These are phyloP conservation scores for Talaromyces stipitatus DNA, from an alignment of 495 filamentous ascomycete genomes.

Conservation along the genomic window DNA sequence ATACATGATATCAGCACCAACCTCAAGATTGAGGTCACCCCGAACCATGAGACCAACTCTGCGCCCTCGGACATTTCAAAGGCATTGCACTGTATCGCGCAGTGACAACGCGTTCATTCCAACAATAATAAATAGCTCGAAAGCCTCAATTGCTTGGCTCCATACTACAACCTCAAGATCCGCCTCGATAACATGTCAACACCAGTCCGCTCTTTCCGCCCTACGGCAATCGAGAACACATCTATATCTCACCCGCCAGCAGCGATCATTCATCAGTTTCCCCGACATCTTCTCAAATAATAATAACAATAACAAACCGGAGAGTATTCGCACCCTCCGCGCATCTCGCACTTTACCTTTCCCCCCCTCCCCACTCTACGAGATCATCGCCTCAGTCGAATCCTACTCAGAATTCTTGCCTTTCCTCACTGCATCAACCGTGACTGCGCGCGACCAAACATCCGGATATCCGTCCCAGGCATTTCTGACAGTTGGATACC, in stretches of 20 bases:
- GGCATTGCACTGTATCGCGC: neutral
- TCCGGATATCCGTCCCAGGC: slow-evolving; percentile 62
- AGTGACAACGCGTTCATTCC: neutral
- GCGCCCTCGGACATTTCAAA: neutral
- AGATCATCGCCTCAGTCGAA: slow-evolving; percentile 74
- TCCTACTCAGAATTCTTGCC: slow-evolving; percentile 79
- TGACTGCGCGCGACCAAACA: slow-evolving; percentile 53
- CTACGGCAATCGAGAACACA: neutral
- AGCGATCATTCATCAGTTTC: slow-evolving; percentile 11
- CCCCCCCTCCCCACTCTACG: slow-evolving; percentile 60
- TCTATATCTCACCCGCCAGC: neutral
- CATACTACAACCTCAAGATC: neutral
- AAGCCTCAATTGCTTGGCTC: neutral
- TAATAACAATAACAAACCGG: slow-evolving; percentile 17
- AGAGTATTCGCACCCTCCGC: slow-evolving; percentile 45
- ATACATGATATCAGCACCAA: too few species aligned
- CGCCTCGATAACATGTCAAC: neutral
- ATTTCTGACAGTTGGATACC: slow-evolving; percentile 78
- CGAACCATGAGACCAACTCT: neutral
- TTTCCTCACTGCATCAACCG: slow-evolving; percentile 64
- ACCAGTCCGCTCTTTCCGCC: neutral
- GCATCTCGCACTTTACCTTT: slow-evolving; percentile 78
- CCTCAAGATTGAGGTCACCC: neutral
- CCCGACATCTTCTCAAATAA: slow-evolving; percentile 25
- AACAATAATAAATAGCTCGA: neutral